phyloP scores from a whole-genome alignment of 2,329 filamentous ascomycete species.

The Periglandula ipomoeae region DNA sequence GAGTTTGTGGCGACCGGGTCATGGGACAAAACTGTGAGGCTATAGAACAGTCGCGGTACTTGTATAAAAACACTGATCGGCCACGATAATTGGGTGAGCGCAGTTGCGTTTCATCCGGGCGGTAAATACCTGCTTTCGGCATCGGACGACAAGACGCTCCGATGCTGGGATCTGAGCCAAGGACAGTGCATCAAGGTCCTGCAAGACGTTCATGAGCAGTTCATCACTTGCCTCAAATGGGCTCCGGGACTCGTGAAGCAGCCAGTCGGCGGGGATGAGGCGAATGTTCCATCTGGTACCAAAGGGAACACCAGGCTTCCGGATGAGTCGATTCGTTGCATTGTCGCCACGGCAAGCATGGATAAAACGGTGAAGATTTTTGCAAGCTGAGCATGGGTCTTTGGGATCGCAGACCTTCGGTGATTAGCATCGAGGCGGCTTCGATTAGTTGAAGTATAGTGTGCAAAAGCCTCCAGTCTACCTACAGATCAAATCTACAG shows the following conservation, averaged over 20 bases:
- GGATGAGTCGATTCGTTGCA: not conserved
- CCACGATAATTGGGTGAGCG: slow-evolving; percentile 91
- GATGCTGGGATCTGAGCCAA: slow-evolving; percentile 89
- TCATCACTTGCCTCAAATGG: slow-evolving; percentile 81
- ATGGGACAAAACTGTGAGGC: slow-evolving; percentile 85
- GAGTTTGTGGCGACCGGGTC: no score
- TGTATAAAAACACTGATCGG: slow-evolving; percentile 76
- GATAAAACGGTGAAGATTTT: slow-evolving; percentile 1
- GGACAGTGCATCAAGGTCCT: slow-evolving; percentile 81
- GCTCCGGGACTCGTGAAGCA: slow-evolving; percentile 45
- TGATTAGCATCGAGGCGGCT: no score
- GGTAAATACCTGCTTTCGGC: slow-evolving; percentile 84
- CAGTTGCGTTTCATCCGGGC: slow-evolving; percentile 78
- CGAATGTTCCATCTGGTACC: not conserved
- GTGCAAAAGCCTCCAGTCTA: no score
- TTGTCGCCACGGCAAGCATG: slow-evolving; percentile 2
- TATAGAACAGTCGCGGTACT: slow-evolving; percentile 80
- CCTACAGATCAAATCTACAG: no score
- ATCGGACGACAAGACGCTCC: slow-evolving; percentile 80
- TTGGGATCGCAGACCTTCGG: no score
- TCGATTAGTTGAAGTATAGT: no score
- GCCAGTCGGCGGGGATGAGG: not conserved
- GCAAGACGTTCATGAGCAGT: slow-evolving; percentile 68
- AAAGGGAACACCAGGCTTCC: not conserved
- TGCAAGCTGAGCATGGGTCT: no score